phyloP scores from a whole-genome alignment of 495 filamentous ascomycete genomes.

The Aspergillus egyptiacus region DNA sequence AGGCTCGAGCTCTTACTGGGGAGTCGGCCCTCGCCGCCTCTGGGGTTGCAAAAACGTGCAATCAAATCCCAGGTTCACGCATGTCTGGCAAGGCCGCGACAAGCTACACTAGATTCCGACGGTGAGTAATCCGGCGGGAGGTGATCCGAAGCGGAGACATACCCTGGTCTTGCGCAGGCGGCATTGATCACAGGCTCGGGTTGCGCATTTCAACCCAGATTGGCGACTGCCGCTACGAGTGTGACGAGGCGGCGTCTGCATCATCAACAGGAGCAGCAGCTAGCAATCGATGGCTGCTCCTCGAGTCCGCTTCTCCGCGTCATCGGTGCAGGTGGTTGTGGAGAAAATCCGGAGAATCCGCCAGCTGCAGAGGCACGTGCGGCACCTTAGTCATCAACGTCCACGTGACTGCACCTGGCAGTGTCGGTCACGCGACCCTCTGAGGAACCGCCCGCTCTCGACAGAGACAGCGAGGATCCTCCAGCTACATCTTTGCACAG shows the following conservation, averaged over 20 bases:
- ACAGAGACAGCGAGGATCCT: too few relatives aligned
- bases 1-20: slow-evolving; percentile 33
- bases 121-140: not conserved
- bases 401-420: too few relatives aligned
- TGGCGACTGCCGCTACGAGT: not conserved
- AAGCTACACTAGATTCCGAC: slow-evolving; percentile 31
- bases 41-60: slow-evolving; percentile 42
- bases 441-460: too few relatives aligned
- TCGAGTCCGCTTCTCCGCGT: too few relatives aligned
- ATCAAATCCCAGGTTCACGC: slow-evolving; percentile 38
- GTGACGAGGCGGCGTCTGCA: not conserved
- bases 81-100: slow-evolving; percentile 36
- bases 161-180: slow-evolving; percentile 43
- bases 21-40: slow-evolving; percentile 39
- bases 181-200: slow-evolving; percentile 40
- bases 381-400: too few relatives aligned
- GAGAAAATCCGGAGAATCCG: too few relatives aligned
- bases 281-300: too few relatives aligned
- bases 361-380: too few relatives aligned
- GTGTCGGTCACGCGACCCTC: too few relatives aligned
- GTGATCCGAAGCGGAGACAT: not conserved
- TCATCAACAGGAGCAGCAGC: not conserved
- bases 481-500: too few relatives aligned
- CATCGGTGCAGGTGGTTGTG: too few relatives aligned
- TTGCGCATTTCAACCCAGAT: slow-evolving; percentile 18